Evolutionary conservation across 805 yeast species (phyloP).

Genomic region (Hanseniaspora nectarophila): DNA sequence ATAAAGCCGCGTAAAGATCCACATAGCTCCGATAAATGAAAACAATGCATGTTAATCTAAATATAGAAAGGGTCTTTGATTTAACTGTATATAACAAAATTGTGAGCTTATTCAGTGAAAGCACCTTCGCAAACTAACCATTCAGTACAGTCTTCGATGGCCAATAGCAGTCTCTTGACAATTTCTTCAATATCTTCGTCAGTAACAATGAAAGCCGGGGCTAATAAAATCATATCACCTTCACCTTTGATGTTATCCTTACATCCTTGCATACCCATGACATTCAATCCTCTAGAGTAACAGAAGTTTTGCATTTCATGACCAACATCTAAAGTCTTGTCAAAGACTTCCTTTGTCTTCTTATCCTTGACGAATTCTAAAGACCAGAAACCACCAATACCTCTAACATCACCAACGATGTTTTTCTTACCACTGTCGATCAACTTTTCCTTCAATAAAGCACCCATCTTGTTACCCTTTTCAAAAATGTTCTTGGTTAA

Average conservation of each 20-base stretch:
- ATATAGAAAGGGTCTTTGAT: too few relatives aligned
- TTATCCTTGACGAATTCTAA: constrained; percentile 46
- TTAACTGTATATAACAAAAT: too few relatives aligned
- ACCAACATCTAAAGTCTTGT: constrained; percentile 30
- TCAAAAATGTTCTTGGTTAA: constrained; percentile 34
- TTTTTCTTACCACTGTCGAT: constrained; percentile 23
- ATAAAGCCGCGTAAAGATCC: background rate
- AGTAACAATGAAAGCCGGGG: constrained; percentile 37
- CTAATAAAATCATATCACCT: constrained; percentile 37
- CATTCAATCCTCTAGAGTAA: constrained; percentile 36
- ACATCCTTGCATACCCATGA: constrained; percentile 39
- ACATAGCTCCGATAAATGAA: too few relatives aligned
- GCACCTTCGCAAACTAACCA: constrained; percentile 19
- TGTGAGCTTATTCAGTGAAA: background rate
- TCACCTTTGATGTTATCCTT: constrained; percentile 20
- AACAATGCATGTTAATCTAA: too few relatives aligned
- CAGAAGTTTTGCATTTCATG: constrained; percentile 28
- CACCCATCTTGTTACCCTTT: constrained; percentile 35
- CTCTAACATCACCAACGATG: constrained; percentile 49
- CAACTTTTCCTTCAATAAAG: constrained; percentile 28
- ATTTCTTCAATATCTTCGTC: constrained; percentile 35
- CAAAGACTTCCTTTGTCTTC: constrained; percentile 40
- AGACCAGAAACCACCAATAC: constrained; percentile 50
- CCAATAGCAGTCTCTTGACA: constrained; percentile 30
- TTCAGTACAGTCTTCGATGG: constrained; percentile 30